These are phyloP conservation scores for Aureobasidium sp. DNA, from an alignment of 2,329 filamentous ascomycete species.

Conservation along the genomic window DNA sequence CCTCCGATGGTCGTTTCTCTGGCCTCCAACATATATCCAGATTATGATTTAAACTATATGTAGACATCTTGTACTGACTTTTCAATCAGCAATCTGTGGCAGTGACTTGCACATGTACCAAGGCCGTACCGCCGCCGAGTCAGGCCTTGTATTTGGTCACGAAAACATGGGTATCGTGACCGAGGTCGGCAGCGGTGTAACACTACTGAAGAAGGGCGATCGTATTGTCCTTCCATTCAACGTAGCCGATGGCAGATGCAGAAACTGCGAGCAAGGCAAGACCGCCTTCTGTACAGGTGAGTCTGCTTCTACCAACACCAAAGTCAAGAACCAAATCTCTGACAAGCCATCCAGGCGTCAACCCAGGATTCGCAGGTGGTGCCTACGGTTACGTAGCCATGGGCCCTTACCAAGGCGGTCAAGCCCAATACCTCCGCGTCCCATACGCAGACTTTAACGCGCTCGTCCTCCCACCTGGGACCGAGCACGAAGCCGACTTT, in stretches of 20 bases:
- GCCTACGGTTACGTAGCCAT: slow-evolving; percentile 46
- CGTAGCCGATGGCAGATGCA: slow-evolving; percentile 56
- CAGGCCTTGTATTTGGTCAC: slow-evolving; percentile 56
- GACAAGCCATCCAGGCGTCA: slow-evolving; percentile 32
- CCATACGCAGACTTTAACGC: slow-evolving; percentile 63
- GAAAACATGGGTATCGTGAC: slow-evolving; percentile 56
- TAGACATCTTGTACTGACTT: neutral
- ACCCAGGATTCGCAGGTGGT: slow-evolving; percentile 53
- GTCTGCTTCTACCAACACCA: neutral
- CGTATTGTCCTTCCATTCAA: slow-evolving; percentile 61
- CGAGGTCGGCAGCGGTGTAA: slow-evolving; percentile 52
- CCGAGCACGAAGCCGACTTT: slow-evolving; percentile 56
- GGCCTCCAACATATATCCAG: no score
- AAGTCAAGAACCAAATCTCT: neutral
- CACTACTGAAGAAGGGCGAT: slow-evolving; percentile 55
- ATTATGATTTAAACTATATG: no score
- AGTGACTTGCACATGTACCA: slow-evolving; percentile 53
- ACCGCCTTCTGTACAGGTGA: slow-evolving; percentile 58
- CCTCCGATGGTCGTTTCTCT: neutral
- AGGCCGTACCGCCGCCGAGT: slow-evolving; percentile 55
- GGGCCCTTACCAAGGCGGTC: slow-evolving; percentile 50
- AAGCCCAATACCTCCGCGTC: slow-evolving; percentile 58
- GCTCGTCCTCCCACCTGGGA: slow-evolving; percentile 53
- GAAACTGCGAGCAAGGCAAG: slow-evolving; percentile 57
- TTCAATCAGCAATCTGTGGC: slow-evolving; percentile 20